Evolutionary conservation across 192 early-diverging fungal species (phyloP).

Genomic region (Rhizoclosmatium globosum): DNA sequence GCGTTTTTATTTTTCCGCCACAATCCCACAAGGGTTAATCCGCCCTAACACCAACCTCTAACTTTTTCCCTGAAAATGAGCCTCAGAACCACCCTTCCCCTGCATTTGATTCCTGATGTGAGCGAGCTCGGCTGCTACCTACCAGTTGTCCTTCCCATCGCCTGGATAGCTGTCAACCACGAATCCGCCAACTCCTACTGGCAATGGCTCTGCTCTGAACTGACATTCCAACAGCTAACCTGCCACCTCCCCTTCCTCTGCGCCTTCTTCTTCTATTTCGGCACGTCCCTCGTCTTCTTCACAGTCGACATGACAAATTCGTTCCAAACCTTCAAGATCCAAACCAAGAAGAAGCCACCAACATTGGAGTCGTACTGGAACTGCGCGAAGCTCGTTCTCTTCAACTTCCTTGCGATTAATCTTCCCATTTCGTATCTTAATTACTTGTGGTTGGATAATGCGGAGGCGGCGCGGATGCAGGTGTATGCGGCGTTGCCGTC

Average conservation of each 20-base stretch:
- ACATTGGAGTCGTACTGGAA: neutral
- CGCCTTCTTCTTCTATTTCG: neutral
- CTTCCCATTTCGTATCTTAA: neutral
- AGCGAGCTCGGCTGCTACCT: neutral
- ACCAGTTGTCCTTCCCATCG: neutral
- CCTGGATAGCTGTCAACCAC: neutral
- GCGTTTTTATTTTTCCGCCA: too few species aligned
- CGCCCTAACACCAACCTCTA: too few species aligned
- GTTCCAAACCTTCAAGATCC: neutral
- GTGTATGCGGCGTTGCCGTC: conserved; percentile 1
- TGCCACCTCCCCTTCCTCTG: neutral
- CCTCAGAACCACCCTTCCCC: neutral
- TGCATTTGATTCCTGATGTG: neutral
- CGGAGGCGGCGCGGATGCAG: neutral
- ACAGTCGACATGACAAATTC: conserved; percentile 2
- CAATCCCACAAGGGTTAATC: too few species aligned
- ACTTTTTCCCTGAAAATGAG: too few species aligned
- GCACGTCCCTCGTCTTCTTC: conserved; percentile 23
- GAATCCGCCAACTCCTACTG: neutral
- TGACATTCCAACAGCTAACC: neutral
- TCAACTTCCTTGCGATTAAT: conserved; percentile 17
- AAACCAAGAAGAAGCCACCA: neutral
- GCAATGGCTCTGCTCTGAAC: neutral
- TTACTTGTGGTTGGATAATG: neutral
- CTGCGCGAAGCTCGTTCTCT: neutral